A percentile compares a stretch with the other conserved stretches of the same genome.
phyloP scores from a whole-genome alignment of 768 basidiomycete genomes.

The Kwoniella bestiolae region DNA sequence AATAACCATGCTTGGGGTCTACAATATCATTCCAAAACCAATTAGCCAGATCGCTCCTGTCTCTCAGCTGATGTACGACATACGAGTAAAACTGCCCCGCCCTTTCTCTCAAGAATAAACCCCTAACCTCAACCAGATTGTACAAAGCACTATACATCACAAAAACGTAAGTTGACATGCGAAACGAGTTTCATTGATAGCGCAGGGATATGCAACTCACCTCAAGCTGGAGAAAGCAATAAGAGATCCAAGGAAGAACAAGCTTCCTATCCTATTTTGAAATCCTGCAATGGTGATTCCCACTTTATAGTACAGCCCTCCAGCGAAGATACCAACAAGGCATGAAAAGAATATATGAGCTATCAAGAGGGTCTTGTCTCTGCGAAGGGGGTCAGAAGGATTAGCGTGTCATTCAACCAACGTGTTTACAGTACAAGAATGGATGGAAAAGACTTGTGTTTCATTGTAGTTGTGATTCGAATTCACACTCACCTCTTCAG shows the following conservation, averaged over 20 bases:
- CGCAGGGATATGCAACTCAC: conserved; percentile 18
- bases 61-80: conserved; percentile 19
- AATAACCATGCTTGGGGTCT: conserved; percentile 90
- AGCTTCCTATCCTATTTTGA: conserved; percentile 82
- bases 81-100: conserved; percentile 84
- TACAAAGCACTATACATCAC: conserved; percentile 68
- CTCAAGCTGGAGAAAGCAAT: conserved; percentile 87
- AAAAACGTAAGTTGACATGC: not conserved
- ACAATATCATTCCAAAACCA: not conserved
- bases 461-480: not conserved
- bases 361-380: conserved; percentile 80
- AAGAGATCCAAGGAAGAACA: conserved; percentile 92
- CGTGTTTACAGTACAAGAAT: conserved; percentile 4
- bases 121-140: conserved; percentile 79
- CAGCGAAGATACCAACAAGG: conserved; percentile 82
- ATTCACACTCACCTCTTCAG: conserved; percentile 65
- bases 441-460: not conserved
- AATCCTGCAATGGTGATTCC: conserved; percentile 84
- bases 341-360: conserved; percentile 74
- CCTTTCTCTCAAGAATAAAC: conserved; percentile 87
- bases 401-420: conserved; percentile 2
- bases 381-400: conserved; percentile 53
- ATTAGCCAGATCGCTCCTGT: not conserved
- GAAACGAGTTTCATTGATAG: not conserved
- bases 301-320: conserved; percentile 84